Percentiles rank a stretch among this genome's conserved stretches.
phyloP scores from a whole-genome alignment of 805 yeast species.

The Candida orba region DNA sequence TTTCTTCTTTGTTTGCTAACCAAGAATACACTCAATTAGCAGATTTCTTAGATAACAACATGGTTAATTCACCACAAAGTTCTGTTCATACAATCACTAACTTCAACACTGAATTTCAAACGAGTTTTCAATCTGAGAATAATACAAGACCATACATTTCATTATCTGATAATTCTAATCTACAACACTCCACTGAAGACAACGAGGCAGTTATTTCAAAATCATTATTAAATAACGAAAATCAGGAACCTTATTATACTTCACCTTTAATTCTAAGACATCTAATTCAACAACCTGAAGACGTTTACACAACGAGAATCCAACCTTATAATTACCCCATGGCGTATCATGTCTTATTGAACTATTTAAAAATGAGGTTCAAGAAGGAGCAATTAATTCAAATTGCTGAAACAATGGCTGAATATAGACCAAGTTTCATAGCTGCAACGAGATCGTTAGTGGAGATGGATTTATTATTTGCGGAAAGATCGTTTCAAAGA shows the following conservation, averaged over 20 bases:
- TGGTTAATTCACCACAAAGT: constrained; percentile 14
- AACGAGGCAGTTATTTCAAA: constrained; percentile 10
- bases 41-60: constrained; percentile 27
- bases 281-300: constrained; percentile 59
- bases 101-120: constrained; percentile 21
- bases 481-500: constrained; percentile 52
- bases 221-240: constrained; percentile 3
- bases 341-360: constrained; percentile 80
- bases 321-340: constrained; percentile 87
- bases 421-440: constrained; percentile 67
- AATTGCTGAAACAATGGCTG: constrained; percentile 37
- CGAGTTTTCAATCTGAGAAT: constrained; percentile 22
- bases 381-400: constrained; percentile 62
- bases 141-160: constrained; percentile 25
- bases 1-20: constrained; percentile 30
- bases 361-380: constrained; percentile 70
- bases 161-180: constrained; percentile 21
- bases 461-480: constrained; percentile 62
- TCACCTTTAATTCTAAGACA: constrained; percentile 53
- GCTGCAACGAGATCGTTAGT: constrained; percentile 67
- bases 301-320: constrained; percentile 72
- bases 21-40: constrained; percentile 36
- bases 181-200: not conserved
- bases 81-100: constrained; percentile 10
- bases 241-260: constrained; percentile 35